Base-by-base conservation (phyloP, 2,329 filamentous ascomycete genomes). In the Talaromyces sp. region DNA sequence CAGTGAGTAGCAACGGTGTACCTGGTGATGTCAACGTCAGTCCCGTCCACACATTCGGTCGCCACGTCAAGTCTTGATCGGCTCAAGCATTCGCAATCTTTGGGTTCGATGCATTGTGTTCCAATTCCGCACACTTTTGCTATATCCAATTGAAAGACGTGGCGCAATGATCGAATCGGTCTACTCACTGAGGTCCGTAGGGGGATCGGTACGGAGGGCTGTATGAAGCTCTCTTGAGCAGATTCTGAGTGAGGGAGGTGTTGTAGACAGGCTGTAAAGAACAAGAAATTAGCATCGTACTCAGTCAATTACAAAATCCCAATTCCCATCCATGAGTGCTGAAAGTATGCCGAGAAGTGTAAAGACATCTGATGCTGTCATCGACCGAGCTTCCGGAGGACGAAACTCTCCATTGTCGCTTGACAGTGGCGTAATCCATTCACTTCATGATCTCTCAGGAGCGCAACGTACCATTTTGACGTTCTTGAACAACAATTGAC, bases 1-100 rank as follows among this genome's bases (percentile, higher is more conserved):
- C 82, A 78, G 75, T 84, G 78, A 63, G 72, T 74, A 39, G 75
- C 75, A 58, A 79, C 78, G 71, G 80, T 79, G 79, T 85, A 85
- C 73, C 84, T 86, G 19, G 57, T 56, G 57, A 60, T 39, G 59
- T 61, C 59, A 41, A 19, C 43, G 59, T 52, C 35, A 61, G 45
- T 52, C 33, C 50, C 22, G 15, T 10, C n/a, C 13, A 33, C 31
- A 35, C 52, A 22, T 37, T 19, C 33, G 5, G 37, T 22, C 19
- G 33, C 52, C 52, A 56, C 33, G 31, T 56, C 52, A 15, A 15
- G 37, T 56, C n/a, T 25, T 22, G 52, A 22, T 37, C 33, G 52
- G 19, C 17, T 37, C n/a, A 35, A 56, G 33, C 33, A 25, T 22
- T 39, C 10, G 10, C 33, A 1, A 19, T 25, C 19, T 35, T 22